Conservation (phyloP, 1,139 yeast genomes). For the Kodamaea sp. region DNA sequence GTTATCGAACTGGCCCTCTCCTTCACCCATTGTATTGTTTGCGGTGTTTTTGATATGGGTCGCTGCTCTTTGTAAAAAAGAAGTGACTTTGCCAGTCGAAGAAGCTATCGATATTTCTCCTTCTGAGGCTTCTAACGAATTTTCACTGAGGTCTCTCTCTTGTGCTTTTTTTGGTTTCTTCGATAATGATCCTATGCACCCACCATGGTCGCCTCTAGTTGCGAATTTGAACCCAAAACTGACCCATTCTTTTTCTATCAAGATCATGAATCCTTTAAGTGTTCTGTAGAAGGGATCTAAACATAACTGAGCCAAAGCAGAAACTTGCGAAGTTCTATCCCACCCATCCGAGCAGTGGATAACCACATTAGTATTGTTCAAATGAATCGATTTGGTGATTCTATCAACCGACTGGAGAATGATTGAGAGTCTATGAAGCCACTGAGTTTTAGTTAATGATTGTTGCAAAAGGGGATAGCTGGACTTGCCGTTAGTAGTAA, state of each 20-base stretch:
- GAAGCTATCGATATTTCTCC: not conserved
- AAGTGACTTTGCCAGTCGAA: conserved; percentile 19
- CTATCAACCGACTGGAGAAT: conserved; percentile 77
- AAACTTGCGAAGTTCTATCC: conserved; percentile 93
- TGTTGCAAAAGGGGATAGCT: conserved; percentile 37
- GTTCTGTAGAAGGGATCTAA: conserved; percentile 91
- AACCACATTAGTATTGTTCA: conserved; percentile 78
- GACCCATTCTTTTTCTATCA: conserved; percentile 93
- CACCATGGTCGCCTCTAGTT: conserved; percentile 78
- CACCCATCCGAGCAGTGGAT: conserved; percentile 98
- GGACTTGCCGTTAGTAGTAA: conserved; percentile 27
- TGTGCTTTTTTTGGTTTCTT: conserved; percentile 18
- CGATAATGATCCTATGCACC: conserved; percentile 45
- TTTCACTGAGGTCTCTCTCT: conserved; percentile 3
- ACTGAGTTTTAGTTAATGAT: conserved; percentile 63
- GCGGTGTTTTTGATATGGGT: conserved; percentile 45
- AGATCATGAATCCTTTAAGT: conserved; percentile 76
- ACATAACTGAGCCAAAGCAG: conserved; percentile 82
- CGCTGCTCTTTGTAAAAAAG: conserved; percentile 45
- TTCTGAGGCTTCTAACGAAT: conserved; percentile 4
- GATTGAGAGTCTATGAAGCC: conserved; percentile 75
- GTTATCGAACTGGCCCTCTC: conserved; percentile 1
- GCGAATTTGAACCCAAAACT: conserved; percentile 91
- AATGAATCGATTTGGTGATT: conserved; percentile 75
- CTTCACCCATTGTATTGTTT: conserved; percentile 13